Base-by-base conservation (phyloP, 1,284 basidiomycete genomes). In the Cutaneotrichosporon sp. region DNA sequence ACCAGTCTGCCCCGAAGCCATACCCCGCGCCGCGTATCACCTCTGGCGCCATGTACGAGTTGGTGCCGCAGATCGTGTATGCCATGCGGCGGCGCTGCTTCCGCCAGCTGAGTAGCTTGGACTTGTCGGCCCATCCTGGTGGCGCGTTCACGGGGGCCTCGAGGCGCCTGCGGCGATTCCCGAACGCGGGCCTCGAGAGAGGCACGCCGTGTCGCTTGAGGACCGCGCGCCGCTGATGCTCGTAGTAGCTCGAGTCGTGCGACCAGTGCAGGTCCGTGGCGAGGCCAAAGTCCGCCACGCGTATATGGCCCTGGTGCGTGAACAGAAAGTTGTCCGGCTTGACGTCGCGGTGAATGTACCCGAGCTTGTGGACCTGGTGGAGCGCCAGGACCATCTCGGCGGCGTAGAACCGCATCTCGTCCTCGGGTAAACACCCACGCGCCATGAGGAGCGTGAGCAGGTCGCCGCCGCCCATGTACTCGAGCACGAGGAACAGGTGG, bases 341-440 rank as follows among this genome's bases (percentile, higher is more conserved):
- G 81, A 97, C 95, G 82, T 98, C 95, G 58, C 95, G 87, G 81
- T 97, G 95, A 71, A 97, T 97, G 82, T 95, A 98, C 3, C 95
- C 95, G 69, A 92, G 87, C 73, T 87, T 88, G 81, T 98, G 95
- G 73, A 92, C 95, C 68, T 90, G 89, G 78, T 95, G 90, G 66
- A 98, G 89, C 16, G 92, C 91, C n/a, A 98, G 86, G 61, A 98
- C 84, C 95, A 98, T 98, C 89, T 97, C 95, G 62, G 94, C 91
- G 58, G 95, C 85, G 82, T 98, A 98, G 82, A 98, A 97, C 65
- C 88, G 85, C 52, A 95, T 91, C 82, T 97, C 95, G 67, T 89
- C 84, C 83, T 98, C 95, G 63, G 92, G 88, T 73, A 98, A 97
- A 45, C 92, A 88, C 77, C 97, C 95, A 64, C 89, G 84, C 79